These are phyloP conservation scores for Zalaria obscura DNA, from an alignment of 2,329 filamentous ascomycete species.

Conservation along the genomic window DNA sequence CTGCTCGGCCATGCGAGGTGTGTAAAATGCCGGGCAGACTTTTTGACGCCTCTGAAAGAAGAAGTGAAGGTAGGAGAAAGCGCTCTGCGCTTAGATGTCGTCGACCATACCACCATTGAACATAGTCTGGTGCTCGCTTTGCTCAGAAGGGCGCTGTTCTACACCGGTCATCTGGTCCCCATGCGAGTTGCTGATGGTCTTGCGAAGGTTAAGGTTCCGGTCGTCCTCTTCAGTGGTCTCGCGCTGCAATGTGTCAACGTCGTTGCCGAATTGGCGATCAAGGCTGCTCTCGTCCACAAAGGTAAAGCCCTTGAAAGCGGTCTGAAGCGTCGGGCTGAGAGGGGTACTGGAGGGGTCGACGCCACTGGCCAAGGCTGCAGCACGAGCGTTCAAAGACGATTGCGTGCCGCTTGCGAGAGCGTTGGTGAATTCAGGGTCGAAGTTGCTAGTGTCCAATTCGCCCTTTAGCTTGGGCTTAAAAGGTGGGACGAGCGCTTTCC, in stretches of 20 bases:
- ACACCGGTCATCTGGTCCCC: constrained; percentile 40
- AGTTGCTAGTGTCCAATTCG: constrained; percentile 93
- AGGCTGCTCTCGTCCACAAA: constrained; percentile 97
- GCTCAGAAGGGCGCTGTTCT: constrained; percentile 18
- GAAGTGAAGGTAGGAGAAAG: no score
- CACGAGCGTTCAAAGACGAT: constrained; percentile 76
- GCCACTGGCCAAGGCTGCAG: constrained; percentile 71
- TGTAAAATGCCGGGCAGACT: no score
- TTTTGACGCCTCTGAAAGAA: no score
- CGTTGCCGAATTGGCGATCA: constrained; percentile 27
- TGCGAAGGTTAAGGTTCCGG: constrained; percentile 11
- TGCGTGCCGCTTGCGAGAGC: constrained; percentile 75
- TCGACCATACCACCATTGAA: constrained; percentile 32
- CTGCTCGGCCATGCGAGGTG: no score
- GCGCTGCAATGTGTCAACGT: constrained; percentile 14
- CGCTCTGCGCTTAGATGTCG: constrained; percentile 12
- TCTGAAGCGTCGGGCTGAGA: constrained; percentile 86
- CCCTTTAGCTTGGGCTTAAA: constrained; percentile 97
- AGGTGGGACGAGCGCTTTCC: constrained; percentile 86
- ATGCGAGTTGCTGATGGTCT: constrained; percentile 20
- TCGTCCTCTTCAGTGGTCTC: constrained; percentile 18
- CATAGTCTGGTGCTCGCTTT: constrained; percentile 29
- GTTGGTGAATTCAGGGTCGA: constrained; percentile 96
- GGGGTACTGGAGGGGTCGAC: constrained; percentile 77
- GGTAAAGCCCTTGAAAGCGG: constrained; percentile 96